Conservation (phyloP, 805 yeast genomes). For the Brettanomyces anomalus region DNA sequence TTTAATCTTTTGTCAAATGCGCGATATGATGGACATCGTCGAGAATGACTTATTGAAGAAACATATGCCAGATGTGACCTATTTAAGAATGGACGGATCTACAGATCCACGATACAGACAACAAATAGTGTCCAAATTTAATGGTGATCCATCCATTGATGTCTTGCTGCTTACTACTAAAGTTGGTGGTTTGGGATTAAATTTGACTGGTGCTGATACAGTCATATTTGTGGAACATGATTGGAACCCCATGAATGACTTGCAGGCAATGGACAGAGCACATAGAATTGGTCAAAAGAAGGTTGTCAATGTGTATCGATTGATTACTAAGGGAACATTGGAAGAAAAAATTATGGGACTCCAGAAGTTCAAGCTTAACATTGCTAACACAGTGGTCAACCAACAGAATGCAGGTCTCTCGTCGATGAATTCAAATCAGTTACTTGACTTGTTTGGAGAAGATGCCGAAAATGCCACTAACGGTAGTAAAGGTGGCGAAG, state of each 20-base stretch:
- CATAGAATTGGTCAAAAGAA: slow-evolving; percentile 97
- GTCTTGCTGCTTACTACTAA: slow-evolving; percentile 86
- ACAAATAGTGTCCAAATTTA: slow-evolving; percentile 81
- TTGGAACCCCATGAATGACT: slow-evolving; percentile 99
- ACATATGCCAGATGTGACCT: slow-evolving; percentile 84
- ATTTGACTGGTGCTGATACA: slow-evolving; percentile 96
- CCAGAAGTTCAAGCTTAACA: slow-evolving; percentile 94
- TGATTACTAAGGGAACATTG: slow-evolving; percentile 85
- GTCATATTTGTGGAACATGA: slow-evolving; percentile 99
- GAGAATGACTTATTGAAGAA: slow-evolving; percentile 80
- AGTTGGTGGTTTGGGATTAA: slow-evolving; percentile 98
- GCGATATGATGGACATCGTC: slow-evolving; percentile 96
- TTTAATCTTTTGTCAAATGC: slow-evolving; percentile 88
- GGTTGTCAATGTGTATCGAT: slow-evolving; percentile 92
- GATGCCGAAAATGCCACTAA: slow-evolving; percentile 35
- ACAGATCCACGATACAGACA: slow-evolving; percentile 91
- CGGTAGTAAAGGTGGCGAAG: slow-evolving; percentile 22
- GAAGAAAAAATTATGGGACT: slow-evolving; percentile 98
- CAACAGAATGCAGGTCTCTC: slow-evolving; percentile 95
- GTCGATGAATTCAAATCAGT: slow-evolving; percentile 94
- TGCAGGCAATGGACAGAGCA: slow-evolving; percentile 99
- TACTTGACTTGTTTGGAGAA: slow-evolving; percentile 79
- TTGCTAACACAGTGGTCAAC: slow-evolving; percentile 91
- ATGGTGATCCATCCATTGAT: slow-evolving; percentile 95
- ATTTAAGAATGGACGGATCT: slow-evolving; percentile 90